Base-by-base conservation (phyloP, 495 filamentous ascomycete species). In the Penicillium dipodomyicola region DNA sequence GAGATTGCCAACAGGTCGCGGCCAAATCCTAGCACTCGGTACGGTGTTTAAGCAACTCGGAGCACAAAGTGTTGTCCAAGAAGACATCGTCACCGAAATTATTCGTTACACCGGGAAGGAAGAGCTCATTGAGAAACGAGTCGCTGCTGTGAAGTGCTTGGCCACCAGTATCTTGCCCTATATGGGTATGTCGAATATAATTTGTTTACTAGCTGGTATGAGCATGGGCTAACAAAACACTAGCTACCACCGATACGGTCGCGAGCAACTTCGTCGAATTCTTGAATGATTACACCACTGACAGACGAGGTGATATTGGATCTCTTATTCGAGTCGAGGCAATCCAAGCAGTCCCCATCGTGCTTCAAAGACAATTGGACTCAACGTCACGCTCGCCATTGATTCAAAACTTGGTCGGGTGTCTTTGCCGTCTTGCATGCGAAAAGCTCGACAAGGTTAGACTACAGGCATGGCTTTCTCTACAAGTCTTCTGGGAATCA, bases 361-460 rank as follows among this genome's bases (percentile, higher is more conserved):
- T 74, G 45, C 56, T 77, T 27, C 59, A 68, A 10, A 71, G 45
- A 39, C 57, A 64, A 19, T 43, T 57, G 4, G 42, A 33, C 11
- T 17, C 49, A 23, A 14, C 50, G 35, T 15, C 40, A 32, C 58
- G 57, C 20, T 52, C 66, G 29, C 23, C 57, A 59, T 48, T 70
- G 43, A 53, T 71, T 46, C 59, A 72, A 35, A 45, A 62, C 1
- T 57, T 82, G 15, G 58, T 77, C 12, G 64, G 67, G 8, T 72
- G 74, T 41, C 73, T 96, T 9, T 77, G 87, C 46, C 80, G 91
- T 11, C 72, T 96, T 25, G 85, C 89, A 20, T 81, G 86, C 0
- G 94, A 97, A 70, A 96, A 95, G 67, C 79, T 97, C 5, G 94
- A 98, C 66, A 88, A 91, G 56, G 84, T 97, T 30, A 83, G 94